Conservation (phyloP, 2,329 filamentous ascomycete species). For the Calonectria pauciramosa region DNA sequence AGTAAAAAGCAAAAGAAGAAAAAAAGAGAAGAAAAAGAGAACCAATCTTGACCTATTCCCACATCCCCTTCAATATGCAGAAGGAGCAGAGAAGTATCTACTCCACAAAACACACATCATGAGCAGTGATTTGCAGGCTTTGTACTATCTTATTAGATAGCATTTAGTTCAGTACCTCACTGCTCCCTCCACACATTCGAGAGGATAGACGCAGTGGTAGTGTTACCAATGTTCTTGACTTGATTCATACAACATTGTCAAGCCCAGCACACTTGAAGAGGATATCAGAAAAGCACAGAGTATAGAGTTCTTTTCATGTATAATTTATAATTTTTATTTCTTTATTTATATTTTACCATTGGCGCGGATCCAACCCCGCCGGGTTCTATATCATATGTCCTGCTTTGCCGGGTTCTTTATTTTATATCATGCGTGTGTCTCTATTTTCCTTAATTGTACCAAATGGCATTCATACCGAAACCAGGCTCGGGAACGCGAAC, state of each 20-base stretch:
- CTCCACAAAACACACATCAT: no score
- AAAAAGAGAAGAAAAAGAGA: neutral
- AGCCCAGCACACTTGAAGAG: neutral
- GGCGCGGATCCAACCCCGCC: neutral
- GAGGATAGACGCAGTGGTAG: no score
- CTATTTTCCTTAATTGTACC: slow-evolving; percentile 67
- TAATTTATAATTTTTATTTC: neutral
- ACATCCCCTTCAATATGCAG: no score
- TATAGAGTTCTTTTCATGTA: neutral
- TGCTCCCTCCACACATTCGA: no score
- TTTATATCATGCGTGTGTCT: neutral
- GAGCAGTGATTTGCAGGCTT: no score
- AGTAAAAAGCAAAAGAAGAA: neutral
- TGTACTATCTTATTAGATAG: no score
- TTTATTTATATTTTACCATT: neutral
- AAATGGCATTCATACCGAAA: slow-evolving; percentile 97
- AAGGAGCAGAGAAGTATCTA: no score
- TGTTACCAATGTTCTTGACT: neutral
- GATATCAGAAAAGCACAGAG: neutral
- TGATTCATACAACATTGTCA: neutral
- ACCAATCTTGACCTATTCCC: no score
- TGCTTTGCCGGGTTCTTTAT: neutral
- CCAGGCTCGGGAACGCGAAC: slow-evolving; percentile 87
- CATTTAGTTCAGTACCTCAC: no score
- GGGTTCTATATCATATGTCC: neutral